Evolutionary conservation across 2,329 filamentous ascomycete species (phyloP).

Genomic region (Cercospora nicotianae): DNA sequence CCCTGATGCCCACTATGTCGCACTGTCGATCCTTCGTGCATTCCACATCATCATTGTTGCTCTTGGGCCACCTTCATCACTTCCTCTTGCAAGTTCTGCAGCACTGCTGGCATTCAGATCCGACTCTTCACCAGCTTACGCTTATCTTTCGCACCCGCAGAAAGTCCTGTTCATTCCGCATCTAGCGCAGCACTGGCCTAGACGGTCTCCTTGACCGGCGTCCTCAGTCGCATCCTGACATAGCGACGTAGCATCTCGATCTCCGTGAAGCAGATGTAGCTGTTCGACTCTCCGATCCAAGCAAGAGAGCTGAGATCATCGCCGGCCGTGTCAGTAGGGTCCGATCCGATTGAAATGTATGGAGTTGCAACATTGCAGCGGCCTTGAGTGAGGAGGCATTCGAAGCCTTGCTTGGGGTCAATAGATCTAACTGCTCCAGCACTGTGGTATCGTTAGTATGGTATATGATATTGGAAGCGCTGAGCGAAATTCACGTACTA

Average conservation of each 20-base stretch:
- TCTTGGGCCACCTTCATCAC: background rate
- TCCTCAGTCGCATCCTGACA: constrained; percentile 22
- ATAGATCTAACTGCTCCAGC: constrained; percentile 29
- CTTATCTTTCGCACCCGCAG: background rate
- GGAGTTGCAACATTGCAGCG: constrained; percentile 25
- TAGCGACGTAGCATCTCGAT: constrained; percentile 20
- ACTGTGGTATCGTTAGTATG: constrained; percentile 10
- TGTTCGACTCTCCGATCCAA: constrained; percentile 30
- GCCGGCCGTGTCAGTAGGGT: constrained; percentile 10
- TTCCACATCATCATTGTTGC: background rate
- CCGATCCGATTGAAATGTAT: constrained; percentile 20
- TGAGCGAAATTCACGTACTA: constrained; percentile 28
- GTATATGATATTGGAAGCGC: background rate
- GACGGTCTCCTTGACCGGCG: background rate
- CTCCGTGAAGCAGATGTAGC: constrained; percentile 34
- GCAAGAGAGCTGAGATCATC: constrained; percentile 25
- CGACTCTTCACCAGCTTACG: background rate
- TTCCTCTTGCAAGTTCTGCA: background rate
- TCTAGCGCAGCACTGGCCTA: background rate
- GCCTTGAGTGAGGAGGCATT: constrained; percentile 36
- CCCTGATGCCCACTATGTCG: background rate
- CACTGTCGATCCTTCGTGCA: background rate
- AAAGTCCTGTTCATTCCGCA: background rate
- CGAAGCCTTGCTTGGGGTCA: constrained; percentile 27
- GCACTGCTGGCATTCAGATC: background rate